Evolutionary conservation across 2,329 filamentous ascomycete genomes (phyloP), one percentile per base, ranked within the genome.

Genomic region (Fusarium sulawesiense): DNA sequence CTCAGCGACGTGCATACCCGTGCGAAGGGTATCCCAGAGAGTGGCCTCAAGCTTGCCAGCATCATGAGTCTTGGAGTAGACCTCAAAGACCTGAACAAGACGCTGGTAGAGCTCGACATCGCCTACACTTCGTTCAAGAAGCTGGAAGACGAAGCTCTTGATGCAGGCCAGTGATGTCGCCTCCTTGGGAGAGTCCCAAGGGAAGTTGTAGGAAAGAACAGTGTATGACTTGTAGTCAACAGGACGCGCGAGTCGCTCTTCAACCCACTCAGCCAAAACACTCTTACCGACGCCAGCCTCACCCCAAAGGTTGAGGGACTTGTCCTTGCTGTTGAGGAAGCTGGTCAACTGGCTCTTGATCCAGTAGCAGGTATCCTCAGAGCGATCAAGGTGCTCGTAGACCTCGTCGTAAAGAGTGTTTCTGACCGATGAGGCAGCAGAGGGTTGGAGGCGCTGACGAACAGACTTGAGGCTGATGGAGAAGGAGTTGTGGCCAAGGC

Each of bases 301-400:
- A 2, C 79, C 80, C 7, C 77, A 80, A 30, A 83, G 71, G 12
- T 76, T 78, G 18, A 83, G 66, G 1, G 80, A 62, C 47, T 79
- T 78, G 6, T 81, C 77, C 1, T 73, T 70, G 49, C 77, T 75
- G 18, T 75, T 64, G 18, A 81, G 72, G 61, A 82, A 83, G 7
- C 80, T 76, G 2, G 75, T 65, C 5, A 83, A 70, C 29, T 76
- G 74, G 3, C 71, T 72, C 61, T 79, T 77, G 47, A 82, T 72
- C 81, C 81, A 83, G 40, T 78, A 75, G 60, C 81, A 82, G 1
- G 80, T 82, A 46, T 80, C 80, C 29, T 82, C 80, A 1, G 79
- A 76, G 1, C 80, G 77, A 37, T 79, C 75, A 18, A 79, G 76
- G 49, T 78, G 79, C 45, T 82, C 79, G 5, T 76, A 70, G 6